These are phyloP conservation scores for Dryas octopetala DNA, from an alignment of 306 rosid genomes.

Conservation along the genomic window DNA sequence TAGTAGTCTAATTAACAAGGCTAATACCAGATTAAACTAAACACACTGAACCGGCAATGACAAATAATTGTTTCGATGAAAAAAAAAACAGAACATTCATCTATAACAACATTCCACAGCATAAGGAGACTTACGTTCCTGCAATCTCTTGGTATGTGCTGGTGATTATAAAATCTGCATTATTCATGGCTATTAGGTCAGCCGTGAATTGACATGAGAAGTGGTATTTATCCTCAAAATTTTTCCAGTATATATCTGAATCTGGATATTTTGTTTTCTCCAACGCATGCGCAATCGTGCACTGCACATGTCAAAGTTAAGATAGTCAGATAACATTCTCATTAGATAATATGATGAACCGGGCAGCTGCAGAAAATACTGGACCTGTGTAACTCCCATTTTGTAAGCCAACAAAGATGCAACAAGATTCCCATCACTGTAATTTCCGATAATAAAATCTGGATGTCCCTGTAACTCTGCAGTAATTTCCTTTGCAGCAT, in stretches of 20 bases:
- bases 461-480: too few relatives aligned
- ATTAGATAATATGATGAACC: too few relatives aligned
- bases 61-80: background rate
- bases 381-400: too few relatives aligned
- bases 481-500: too few relatives aligned
- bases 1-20: background rate
- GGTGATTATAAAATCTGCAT: conserved; percentile 95
- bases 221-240: conserved; percentile 80
- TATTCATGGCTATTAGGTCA: conserved; percentile 87
- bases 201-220: conserved; percentile 96
- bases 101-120: background rate
- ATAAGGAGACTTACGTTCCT: conserved; percentile 63
- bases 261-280: conserved; percentile 93
- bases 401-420: too few relatives aligned
- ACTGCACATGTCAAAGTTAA: too few relatives aligned
- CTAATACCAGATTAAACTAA: background rate
- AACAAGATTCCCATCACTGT: too few relatives aligned
- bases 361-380: too few relatives aligned
- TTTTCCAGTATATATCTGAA: conserved; percentile 86
- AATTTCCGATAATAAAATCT: too few relatives aligned
- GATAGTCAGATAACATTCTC: too few relatives aligned
- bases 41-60: background rate
- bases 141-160: conserved; percentile 99
- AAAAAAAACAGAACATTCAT: background rate
- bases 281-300: too few relatives aligned